Evolutionary conservation across 345 rosid species (phyloP).

Genomic region (Eucalyptus coolabah): DNA sequence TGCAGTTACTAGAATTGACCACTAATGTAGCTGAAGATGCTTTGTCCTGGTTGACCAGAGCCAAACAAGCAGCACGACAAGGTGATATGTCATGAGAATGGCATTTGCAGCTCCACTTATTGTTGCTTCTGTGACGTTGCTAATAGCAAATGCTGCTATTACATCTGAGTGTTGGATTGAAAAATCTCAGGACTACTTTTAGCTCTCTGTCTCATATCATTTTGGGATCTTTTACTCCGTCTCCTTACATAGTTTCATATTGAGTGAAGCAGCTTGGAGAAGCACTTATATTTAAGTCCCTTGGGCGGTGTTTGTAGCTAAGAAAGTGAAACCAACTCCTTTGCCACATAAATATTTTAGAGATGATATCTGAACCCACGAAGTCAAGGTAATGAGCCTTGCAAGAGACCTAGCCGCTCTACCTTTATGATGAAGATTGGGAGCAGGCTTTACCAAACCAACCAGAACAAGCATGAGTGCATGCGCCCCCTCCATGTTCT

Average conservation of each 20-base stretch:
- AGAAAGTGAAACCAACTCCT: not conserved
- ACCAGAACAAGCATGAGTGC: not conserved
- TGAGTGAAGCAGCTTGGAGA: not conserved
- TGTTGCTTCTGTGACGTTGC: not conserved
- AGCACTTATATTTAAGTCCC: not conserved
- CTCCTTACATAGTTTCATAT: not conserved
- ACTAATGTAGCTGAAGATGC: conserved; percentile 55
- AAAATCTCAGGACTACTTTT: not conserved
- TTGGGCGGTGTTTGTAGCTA: not conserved
- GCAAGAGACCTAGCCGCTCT: not conserved
- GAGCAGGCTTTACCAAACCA: not conserved
- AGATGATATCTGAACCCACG: not conserved
- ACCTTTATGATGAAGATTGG: not conserved
- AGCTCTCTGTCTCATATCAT: not conserved
- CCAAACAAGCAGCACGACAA: conserved; percentile 56
- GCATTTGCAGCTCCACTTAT: not conserved
- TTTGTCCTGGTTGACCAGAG: conserved; percentile 56
- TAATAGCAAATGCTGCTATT: not conserved
- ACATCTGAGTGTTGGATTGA: not conserved
- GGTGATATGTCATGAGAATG: conserved; percentile 13
- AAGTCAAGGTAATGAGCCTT: not conserved
- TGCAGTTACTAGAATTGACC: conserved; percentile 64
- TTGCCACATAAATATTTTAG: not conserved
- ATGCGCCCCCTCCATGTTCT: not conserved
- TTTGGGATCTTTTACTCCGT: not conserved